phyloP scores from a whole-genome alignment of 352 stramenopile species.

The Globisporangium nunn region DNA sequence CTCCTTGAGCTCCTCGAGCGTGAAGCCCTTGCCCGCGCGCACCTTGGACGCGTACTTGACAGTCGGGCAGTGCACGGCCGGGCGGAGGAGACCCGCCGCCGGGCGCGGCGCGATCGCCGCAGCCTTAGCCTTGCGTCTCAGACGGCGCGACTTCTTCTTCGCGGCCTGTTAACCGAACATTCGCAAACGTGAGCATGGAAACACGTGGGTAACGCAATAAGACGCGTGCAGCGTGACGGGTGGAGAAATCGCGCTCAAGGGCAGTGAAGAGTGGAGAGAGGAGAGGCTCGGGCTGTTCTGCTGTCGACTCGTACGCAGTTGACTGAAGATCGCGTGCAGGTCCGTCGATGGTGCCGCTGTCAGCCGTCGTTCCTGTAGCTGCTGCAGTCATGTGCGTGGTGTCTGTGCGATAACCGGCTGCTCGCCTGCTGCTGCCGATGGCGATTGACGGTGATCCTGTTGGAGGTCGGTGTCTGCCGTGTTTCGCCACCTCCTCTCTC shows the following conservation, averaged over 20 bases:
- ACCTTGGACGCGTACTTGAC: slow-evolving; percentile 98
- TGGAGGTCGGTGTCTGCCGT: not conserved
- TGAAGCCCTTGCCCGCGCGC: slow-evolving; percentile 97
- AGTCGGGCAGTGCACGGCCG: slow-evolving; percentile 97
- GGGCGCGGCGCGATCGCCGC: slow-evolving; percentile 96
- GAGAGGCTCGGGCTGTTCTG: no score
- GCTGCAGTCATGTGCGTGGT: not conserved
- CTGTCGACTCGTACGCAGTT: no score
- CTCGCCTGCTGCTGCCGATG: not conserved
- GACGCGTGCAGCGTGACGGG: not conserved
- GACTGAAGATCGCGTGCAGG: no score
- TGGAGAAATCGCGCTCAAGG: not conserved
- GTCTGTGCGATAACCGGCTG: not conserved
- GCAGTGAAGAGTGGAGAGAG: no score
- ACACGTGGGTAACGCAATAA: not conserved
- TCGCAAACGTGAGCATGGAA: slow-evolving; percentile 11
- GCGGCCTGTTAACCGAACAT: slow-evolving; percentile 77
- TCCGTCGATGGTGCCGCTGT: no score
- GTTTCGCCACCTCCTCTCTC: not conserved
- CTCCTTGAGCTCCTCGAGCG: slow-evolving; percentile 97
- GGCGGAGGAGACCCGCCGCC: slow-evolving; percentile 92
- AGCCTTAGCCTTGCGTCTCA: slow-evolving; percentile 95
- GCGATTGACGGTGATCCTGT: not conserved
- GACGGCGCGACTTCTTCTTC: slow-evolving; percentile 97
- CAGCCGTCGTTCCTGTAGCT: no score